Base-by-base conservation (phyloP, 257 asterid species). In the Thymus quinquecostatus region DNA sequence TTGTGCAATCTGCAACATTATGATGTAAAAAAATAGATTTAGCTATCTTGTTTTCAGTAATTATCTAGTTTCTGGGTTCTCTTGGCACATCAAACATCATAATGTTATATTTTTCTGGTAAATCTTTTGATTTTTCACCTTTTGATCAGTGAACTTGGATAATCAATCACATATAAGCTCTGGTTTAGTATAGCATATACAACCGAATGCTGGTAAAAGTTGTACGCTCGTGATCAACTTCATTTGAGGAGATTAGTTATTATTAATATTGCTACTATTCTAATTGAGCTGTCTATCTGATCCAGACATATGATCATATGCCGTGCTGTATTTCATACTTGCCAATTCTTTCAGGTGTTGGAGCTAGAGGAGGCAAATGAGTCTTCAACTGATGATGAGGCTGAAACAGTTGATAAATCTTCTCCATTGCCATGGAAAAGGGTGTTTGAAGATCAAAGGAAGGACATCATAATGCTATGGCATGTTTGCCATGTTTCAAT, bases 401-500 rank as follows among this genome's bases (percentile, higher is more conserved):
- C 86, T 8, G 97, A 84, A 60, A 71, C 67, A 34, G 70, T 60
- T 5, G 83, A 78, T 38, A 87, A 72, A 74, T 83, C 95, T 73
- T 80, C 95, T 68, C 87, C 90, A 21, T 12, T 80, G 75, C 59
- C 97, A 70, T 89, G 96, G 93, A 80, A 74, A 53, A 44, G 21
- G 32, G 71, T 89, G 38, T 94, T 94, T 66, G 95, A 89, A 76
- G 96, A 92, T 32, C 95, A 89, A 74, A 81, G 93, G 84, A 86
- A 83, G 80, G 98, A 92, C 69, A 85, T 95, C 48, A 80, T 92
- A 78, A 90, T 89, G 99, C 64, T 92, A 80, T 95, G 99, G 99
- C 98, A 92, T 79, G 75, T 95, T 57, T 95, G 99, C 81, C 99
- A 92, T 34, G 98, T 92, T 10, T 89, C 98, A 21, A 81, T 94